Evolutionary conservation across 176 grass and related monocot species (phyloP).

Genomic region (Bothriochloa decipiens): DNA sequence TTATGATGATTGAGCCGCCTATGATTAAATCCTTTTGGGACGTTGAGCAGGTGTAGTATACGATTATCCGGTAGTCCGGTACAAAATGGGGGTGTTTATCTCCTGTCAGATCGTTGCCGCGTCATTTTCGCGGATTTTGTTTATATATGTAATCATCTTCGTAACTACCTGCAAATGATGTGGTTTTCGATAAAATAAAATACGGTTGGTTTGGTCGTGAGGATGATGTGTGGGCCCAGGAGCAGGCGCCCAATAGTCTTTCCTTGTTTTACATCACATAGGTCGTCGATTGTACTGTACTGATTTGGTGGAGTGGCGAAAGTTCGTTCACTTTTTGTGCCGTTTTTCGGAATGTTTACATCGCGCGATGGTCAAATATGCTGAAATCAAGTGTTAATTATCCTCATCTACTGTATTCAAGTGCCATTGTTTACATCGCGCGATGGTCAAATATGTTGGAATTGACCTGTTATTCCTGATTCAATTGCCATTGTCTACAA

Average conservation of each 20-base stretch:
- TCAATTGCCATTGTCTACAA: too few species aligned
- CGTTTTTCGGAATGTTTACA: too few species aligned
- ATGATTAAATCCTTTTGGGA: not conserved
- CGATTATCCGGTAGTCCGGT: not conserved
- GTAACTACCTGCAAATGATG: not conserved
- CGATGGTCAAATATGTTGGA: too few species aligned
- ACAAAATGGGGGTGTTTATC: not conserved
- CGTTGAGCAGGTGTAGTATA: not conserved
- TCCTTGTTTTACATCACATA: not conserved
- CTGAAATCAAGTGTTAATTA: too few species aligned
- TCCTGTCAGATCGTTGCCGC: not conserved
- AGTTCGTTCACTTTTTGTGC: not conserved
- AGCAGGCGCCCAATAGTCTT: not conserved
- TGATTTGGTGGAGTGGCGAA: not conserved
- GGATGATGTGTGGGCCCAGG: not conserved
- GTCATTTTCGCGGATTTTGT: not conserved
- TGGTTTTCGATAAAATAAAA: not conserved
- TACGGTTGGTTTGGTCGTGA: not conserved
- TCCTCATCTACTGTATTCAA: too few species aligned
- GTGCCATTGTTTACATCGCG: too few species aligned
- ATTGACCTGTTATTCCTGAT: too few species aligned
- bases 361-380: not conserved
- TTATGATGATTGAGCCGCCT: conserved; percentile 30
- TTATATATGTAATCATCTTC: not conserved
- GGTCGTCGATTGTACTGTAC: too few species aligned